Evolutionary conservation across 768 basidiomycete genomes (phyloP), one percentile per base, ranked within the genome.

Genomic region (Pleurotus ostreatus): DNA sequence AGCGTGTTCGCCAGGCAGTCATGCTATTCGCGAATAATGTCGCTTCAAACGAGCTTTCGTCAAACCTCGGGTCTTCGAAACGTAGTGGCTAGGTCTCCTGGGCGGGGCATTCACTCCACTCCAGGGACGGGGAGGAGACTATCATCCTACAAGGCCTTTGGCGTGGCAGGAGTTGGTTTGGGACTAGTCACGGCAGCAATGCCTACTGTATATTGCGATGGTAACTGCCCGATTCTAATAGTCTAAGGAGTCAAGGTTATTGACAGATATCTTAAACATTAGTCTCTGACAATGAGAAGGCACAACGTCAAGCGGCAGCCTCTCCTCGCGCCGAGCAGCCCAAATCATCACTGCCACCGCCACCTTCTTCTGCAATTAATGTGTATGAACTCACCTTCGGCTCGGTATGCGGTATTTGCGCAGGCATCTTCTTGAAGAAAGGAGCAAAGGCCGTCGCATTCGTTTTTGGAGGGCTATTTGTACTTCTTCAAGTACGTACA

Each of bases 371-470:
- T n/a, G 78, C 83, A 0, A 76, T 97, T n/a, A 90, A 85, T 55
- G 56, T 84, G 16, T 88, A 88, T 65, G 88, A 96, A 61, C 81
- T 98, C 23, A 77, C 85, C 0, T 98, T 98, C 66, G 96, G 96
- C 9, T 91, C 93, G 4, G 85, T 90, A 0, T 82, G 86, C 55
- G 96, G 96, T 0, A 67, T 98, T 41, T 97, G 93, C 64, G 85
- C 92, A 0, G 96, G 96, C 0, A 79, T 98, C 0, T 98, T 98
- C 66, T 77, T 96, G 62, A 98, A 97, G 73, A 98, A 96, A 70
- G 95, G 96, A n/a, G 83, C 87, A 6, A 91, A 87, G 68, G 76
- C 82, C 2, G 70, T 87, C 9, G 96, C 94, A 0, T 94, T 93
- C 72, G 66, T 89, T 43, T 71, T 97, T n/a, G 96, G 96, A 2